phyloP scores from a whole-genome alignment of 768 basidiomycete genomes.

The Tubosaeta brunneosetosa region DNA sequence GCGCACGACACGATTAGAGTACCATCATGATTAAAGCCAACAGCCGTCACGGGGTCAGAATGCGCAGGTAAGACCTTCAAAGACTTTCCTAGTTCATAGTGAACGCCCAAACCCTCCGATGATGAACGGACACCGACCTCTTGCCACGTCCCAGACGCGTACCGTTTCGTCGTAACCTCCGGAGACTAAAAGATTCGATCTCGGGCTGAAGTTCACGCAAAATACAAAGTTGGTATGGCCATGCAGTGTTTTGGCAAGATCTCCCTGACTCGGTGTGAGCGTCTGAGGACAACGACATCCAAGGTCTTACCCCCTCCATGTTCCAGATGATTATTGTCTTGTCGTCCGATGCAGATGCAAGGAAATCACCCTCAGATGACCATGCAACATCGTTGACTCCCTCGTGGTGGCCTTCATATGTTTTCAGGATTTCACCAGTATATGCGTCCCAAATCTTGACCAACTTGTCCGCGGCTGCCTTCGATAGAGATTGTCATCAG shows the following conservation, averaged over 20 bases:
- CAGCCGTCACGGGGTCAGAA: conserved; percentile 94
- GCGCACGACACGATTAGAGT: conserved; percentile 92
- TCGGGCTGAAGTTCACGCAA: conserved; percentile 87
- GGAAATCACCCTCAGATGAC: conserved; percentile 73
- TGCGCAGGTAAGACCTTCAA: conserved; percentile 90
- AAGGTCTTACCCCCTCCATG: conserved; percentile 50
- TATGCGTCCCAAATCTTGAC: conserved; percentile 78
- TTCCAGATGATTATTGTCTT: conserved; percentile 85
- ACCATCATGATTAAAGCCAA: conserved; percentile 92
- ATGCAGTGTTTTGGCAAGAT: conserved; percentile 58
- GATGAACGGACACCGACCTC: conserved; percentile 46
- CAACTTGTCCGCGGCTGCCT: conserved; percentile 77
- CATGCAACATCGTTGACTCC: conserved; percentile 92
- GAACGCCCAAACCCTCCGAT: not conserved
- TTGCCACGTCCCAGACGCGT: conserved; percentile 91
- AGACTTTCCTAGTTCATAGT: conserved; percentile 55
- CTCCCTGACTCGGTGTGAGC: conserved; percentile 38
- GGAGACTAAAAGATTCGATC: conserved; percentile 85
- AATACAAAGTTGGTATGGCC: conserved; percentile 95
- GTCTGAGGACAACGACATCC: not conserved
- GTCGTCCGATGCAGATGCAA: conserved; percentile 94
- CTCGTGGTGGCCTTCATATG: conserved; percentile 66
- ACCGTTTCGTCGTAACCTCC: conserved; percentile 96
- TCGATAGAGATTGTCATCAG: conserved; percentile 31
- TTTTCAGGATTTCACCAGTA: conserved; percentile 68